Conservation (phyloP, 2,329 filamentous ascomycete species). For the Orbilia javanica region DNA sequence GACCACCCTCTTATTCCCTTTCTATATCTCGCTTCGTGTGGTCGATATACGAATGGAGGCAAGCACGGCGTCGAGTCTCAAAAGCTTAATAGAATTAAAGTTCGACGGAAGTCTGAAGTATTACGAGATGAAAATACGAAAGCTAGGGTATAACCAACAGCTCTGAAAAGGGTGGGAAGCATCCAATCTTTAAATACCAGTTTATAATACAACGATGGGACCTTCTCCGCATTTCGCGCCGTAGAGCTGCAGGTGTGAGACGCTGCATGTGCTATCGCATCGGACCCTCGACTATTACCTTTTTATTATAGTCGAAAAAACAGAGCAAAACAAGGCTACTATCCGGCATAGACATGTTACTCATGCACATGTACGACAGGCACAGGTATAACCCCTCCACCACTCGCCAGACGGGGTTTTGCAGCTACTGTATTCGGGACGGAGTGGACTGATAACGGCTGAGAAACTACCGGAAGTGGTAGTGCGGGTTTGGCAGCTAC, state of each 20-base stretch:
- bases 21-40: not conserved
- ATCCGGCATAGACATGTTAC: not conserved
- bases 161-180: not conserved
- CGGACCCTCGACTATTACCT: not conserved
- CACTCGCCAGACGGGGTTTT: not conserved
- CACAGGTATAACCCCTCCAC: not conserved
- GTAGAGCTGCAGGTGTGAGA: not conserved
- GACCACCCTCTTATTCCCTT: no score
- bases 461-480: constrained; percentile 33
- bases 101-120: not conserved
- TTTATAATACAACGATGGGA: not conserved
- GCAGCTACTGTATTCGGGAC: constrained; percentile 38
- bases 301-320: not conserved
- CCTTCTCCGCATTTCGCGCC: not conserved
- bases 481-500: not conserved
- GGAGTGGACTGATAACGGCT: constrained; percentile 18
- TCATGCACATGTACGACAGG: not conserved
- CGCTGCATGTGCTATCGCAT: not conserved
- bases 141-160: not conserved
- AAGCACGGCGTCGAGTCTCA: not conserved
- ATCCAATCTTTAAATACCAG: constrained; percentile 9
- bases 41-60: not conserved
- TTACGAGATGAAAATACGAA: constrained; percentile 6
- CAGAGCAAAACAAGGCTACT: not conserved
- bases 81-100: not conserved